A percentile compares a stretch with the other conserved stretches of the same genome.
Conservation (phyloP, 345 rosid species). For the Gossypium australe region DNA sequence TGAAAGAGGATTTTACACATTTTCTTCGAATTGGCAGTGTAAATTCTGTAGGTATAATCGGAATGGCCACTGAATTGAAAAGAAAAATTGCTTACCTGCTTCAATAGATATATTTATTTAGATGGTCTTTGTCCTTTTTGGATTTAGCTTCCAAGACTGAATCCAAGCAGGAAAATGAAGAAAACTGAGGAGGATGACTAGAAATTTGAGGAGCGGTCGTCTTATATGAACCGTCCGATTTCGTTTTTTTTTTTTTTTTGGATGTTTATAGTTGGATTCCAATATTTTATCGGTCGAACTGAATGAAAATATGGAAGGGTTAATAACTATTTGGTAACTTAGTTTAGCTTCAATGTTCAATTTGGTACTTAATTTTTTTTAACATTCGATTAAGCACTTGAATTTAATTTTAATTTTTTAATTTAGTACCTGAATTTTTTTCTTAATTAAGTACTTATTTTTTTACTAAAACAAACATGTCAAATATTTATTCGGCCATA, state of each 20-base stretch:
- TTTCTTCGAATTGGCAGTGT: neutral
- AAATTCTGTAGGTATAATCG: neutral
- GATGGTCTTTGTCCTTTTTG: neutral
- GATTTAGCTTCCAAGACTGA: neutral
- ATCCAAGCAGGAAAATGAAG: neutral
- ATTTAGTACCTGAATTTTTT: too few species aligned
- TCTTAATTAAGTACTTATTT: too few species aligned
- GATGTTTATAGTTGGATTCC: neutral
- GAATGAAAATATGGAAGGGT: neutral
- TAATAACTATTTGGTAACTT: too few species aligned
- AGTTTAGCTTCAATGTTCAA: too few species aligned
- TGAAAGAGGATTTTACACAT: neutral
- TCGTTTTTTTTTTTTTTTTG: neutral
- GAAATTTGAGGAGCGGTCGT: neutral
- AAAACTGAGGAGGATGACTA: neutral
- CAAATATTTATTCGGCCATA: too few species aligned
- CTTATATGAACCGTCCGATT: neutral
- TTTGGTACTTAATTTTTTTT: too few species aligned
- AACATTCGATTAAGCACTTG: too few species aligned
- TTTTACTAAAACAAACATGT: too few species aligned
- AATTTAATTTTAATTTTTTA: too few species aligned
- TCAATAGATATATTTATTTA: neutral
- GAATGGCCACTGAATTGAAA: neutral
- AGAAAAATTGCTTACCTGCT: neutral
- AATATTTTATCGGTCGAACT: neutral